phyloP scores from a whole-genome alignment of 768 basidiomycete species.

The Sarcodon sp. region DNA sequence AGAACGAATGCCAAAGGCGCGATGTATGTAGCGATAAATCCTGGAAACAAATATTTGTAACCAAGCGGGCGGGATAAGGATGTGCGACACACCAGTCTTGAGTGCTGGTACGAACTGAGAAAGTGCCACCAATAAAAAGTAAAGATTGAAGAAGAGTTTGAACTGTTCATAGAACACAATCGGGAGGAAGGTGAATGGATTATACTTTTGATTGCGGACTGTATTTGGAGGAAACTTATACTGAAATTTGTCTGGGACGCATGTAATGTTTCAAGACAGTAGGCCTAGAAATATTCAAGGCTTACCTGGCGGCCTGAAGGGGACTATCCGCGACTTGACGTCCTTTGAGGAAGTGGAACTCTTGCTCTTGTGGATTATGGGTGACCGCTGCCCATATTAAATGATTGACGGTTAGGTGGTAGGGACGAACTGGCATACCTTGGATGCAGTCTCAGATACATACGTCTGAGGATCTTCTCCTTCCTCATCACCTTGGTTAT shows the following conservation, averaged over 20 bases:
- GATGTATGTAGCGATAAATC: conserved; percentile 91
- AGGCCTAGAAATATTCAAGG: not conserved
- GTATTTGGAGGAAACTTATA: conserved; percentile 74
- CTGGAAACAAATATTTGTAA: conserved; percentile 25
- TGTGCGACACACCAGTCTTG: conserved; percentile 67
- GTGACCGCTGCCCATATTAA: conserved; percentile 9
- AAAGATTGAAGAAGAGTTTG: conserved; percentile 99
- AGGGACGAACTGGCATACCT: conserved; percentile 9
- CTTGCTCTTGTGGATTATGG: conserved; percentile 15
- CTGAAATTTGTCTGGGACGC: conserved; percentile 50
- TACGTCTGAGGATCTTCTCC: conserved; percentile 15
- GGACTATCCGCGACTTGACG: conserved; percentile 56
- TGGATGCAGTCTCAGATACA: conserved; percentile 7
- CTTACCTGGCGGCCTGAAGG: conserved; percentile 63
- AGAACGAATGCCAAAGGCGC: conserved; percentile 95
- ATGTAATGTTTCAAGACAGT: not conserved
- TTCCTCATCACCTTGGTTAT: conserved; percentile 24
- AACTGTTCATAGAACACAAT: conserved; percentile 98
- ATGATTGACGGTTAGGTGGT: not conserved
- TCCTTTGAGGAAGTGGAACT: conserved; percentile 30
- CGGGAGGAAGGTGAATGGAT: conserved; percentile 91
- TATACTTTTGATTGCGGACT: conserved; percentile 97
- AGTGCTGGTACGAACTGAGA: conserved; percentile 94
- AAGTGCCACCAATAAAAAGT: conserved; percentile 93
- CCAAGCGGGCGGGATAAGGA: not conserved